These are phyloP conservation scores for Daldinia sp. DNA, from an alignment of 2,329 filamentous ascomycete species.

Conservation along the genomic window DNA sequence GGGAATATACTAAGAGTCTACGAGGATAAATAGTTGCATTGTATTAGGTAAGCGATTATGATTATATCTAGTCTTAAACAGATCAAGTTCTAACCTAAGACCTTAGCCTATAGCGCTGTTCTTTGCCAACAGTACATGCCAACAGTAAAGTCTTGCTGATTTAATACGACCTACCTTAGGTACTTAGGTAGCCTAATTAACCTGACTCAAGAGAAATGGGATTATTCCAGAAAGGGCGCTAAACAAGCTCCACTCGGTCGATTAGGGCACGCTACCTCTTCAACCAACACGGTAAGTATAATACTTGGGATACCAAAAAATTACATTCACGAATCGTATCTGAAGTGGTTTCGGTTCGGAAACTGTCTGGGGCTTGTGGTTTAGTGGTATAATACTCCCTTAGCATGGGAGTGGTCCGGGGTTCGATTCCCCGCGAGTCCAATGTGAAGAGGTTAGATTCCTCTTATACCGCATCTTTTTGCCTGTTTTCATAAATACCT, in stretches of 20 bases:
- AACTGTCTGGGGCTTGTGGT: slow-evolving; percentile 34
- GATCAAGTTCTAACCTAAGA: too few species aligned
- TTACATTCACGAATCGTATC: neutral
- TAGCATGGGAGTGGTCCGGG: slow-evolving; percentile 59
- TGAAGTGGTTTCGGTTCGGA: neutral
- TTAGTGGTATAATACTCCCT: slow-evolving; percentile 43
- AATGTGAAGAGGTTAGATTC: slow-evolving; percentile 44
- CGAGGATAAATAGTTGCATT: too few species aligned
- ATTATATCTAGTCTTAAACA: too few species aligned
- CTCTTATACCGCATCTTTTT: slow-evolving; percentile 33
- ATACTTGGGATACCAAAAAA: neutral
- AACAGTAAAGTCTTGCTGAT: neutral
- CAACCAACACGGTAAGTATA: neutral
- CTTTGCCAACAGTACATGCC: neutral
- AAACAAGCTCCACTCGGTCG: neutral
- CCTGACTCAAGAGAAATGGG: neutral
- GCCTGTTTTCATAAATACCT: neutral
- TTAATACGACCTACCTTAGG: neutral
- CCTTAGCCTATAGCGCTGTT: neutral
- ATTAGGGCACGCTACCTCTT: slow-evolving; percentile 9
- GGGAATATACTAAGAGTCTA: too few species aligned
- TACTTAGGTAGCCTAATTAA: too few species aligned
- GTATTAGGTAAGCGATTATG: too few species aligned
- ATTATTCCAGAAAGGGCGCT: neutral
- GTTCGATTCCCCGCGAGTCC: slow-evolving; percentile 63